Base-by-base conservation (phyloP, 352 stramenopile genomes). In the Globisporangium parvum region DNA sequence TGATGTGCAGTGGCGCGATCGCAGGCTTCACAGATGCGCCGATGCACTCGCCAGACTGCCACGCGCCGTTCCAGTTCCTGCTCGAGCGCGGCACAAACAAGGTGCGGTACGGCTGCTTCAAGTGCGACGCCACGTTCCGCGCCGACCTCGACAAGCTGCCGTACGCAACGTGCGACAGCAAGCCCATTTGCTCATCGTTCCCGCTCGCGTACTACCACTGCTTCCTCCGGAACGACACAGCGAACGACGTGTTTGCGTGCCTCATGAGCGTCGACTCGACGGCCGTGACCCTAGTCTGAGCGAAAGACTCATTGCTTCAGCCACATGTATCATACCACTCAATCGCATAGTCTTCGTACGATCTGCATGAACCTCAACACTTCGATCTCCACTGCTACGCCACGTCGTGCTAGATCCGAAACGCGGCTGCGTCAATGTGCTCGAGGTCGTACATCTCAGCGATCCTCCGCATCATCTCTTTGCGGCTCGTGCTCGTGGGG, bases 401-500 rank as follows among this genome's bases (percentile, higher is more conserved):
- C 24, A 12, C 53, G 15, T 39, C 60, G 63, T 47, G 15, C 60
- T 79, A 91, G 54, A 93, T 89, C 47, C 82, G 77, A 57, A 91
- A 93, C 4, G 76, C 70, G 0, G 67, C 64, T 4, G 72, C 57
- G 40, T 90, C 77, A 47, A 93, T 77, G 63, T 90, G 79, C 55
- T 93, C 82, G 44, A 93, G 63, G 45, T 82, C 77, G 57, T 89
- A 90, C 33, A 85, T 48, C 26, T 91, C 71, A 1, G 82, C 72
- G 33, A 93, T 70, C 45, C 81, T 80, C 60, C 85, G 85, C 69
- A 93, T 89, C 82, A 89, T 89, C 59, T 91, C 77, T 59, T 93
- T 93, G 57, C 78, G 76, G 24, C 55, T 87, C 17, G 82, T 85
- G 67, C 79, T 90, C 46, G 77, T 89, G 45, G 73, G 62, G 52